phyloP scores from a whole-genome alignment of 1,284 basidiomycete species.

The Cerrena zonata region DNA sequence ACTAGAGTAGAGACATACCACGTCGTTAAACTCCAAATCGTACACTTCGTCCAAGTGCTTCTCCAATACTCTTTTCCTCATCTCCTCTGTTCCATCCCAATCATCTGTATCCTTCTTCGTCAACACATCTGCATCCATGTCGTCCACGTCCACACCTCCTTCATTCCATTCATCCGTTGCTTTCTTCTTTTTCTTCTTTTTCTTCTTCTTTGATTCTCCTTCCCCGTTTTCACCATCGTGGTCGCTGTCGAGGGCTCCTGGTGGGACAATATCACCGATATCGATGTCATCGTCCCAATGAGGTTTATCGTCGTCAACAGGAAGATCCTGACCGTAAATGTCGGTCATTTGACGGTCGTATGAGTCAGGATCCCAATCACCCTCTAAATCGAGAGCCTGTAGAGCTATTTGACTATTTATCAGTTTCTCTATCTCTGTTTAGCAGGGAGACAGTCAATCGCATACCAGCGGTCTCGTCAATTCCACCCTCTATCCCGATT shows the following conservation, averaged over 20 bases:
- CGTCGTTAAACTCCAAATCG: constrained; percentile 89
- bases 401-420: too few relatives aligned
- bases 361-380: constrained; percentile 76
- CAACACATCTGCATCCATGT: constrained; percentile 69
- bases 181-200: constrained; percentile 48
- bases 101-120: constrained; percentile 44
- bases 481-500: constrained; percentile 63
- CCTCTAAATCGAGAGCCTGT: constrained; percentile 65
- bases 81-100: constrained; percentile 83
- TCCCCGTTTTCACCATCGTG: constrained; percentile 38
- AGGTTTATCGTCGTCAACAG: constrained; percentile 69
- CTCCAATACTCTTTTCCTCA: constrained; percentile 75
- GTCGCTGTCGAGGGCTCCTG: constrained; percentile 29
- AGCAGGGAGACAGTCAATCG: too few relatives aligned
- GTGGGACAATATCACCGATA: constrained; percentile 59
- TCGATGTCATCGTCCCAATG: constrained; percentile 86
- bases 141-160: constrained; percentile 55
- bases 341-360: constrained; percentile 76
- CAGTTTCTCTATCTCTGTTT: too few relatives aligned
- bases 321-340: constrained; percentile 54
- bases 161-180: constrained; percentile 36
- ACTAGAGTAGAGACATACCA: constrained; percentile 52
- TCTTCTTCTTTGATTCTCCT: constrained; percentile 36
- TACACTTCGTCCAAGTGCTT: constrained; percentile 89
- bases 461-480: constrained; percentile 43